Evolutionary conservation across 1,139 yeast species (phyloP).

Genomic region (Groenewaldozyma auringiensis): DNA sequence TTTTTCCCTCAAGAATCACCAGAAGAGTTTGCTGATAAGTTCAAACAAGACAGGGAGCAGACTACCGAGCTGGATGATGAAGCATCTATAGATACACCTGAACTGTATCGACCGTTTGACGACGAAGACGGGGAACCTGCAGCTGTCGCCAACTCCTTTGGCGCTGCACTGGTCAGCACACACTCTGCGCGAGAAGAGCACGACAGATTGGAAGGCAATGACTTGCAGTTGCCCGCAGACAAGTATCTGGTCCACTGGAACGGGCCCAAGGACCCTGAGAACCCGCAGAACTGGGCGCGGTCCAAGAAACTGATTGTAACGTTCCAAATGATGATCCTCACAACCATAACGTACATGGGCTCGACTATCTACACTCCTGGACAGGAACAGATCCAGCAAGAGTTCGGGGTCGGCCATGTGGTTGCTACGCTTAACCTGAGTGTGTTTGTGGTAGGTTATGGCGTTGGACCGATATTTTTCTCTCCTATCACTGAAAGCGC

Average conservation of each 20-base stretch:
- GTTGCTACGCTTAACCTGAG: slow-evolving; percentile 45
- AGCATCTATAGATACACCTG: not conserved
- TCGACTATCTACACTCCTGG: slow-evolving; percentile 57
- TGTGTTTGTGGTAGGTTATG: slow-evolving; percentile 49
- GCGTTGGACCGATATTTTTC: slow-evolving; percentile 46
- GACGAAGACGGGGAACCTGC: not conserved
- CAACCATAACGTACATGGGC: slow-evolving; percentile 50
- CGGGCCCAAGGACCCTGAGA: slow-evolving; percentile 46
- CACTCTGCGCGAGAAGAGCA: not conserved
- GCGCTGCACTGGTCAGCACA: not conserved
- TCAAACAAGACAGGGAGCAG: not conserved
- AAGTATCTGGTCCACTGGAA: slow-evolving; percentile 36
- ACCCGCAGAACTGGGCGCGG: slow-evolving; percentile 50
- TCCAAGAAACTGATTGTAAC: slow-evolving; percentile 35
- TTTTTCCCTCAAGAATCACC: slow-evolving; percentile 10
- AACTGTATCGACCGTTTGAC: not conserved
- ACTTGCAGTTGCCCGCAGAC: slow-evolving; percentile 5
- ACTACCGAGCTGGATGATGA: not conserved
- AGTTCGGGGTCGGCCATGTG: slow-evolving; percentile 38
- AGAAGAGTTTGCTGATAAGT: not conserved
- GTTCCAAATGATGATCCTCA: slow-evolving; percentile 37
- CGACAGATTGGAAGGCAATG: slow-evolving; percentile 35
- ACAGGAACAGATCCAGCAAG: slow-evolving; percentile 34
- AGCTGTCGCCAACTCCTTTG: not conserved
- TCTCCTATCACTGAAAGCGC: slow-evolving; percentile 49